Conservation (phyloP, 768 basidiomycete genomes). For the Coprinopsis strossmayeri region DNA sequence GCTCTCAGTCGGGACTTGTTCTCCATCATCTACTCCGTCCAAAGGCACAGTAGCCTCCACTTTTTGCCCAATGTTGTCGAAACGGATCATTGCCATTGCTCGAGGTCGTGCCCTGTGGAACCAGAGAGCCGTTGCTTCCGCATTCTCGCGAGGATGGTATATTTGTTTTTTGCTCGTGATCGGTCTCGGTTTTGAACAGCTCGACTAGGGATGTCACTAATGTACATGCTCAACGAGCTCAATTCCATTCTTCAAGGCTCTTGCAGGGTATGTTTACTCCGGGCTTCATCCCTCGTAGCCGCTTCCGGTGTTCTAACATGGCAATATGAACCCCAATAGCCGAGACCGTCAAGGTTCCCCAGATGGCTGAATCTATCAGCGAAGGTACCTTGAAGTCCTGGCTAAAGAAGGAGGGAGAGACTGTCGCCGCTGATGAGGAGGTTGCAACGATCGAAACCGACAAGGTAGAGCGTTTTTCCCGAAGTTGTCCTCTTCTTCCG, state of each 20-base stretch:
- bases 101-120: constrained; percentile 47
- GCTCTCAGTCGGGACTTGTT: too few relatives aligned
- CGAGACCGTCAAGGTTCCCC: constrained; percentile 90
- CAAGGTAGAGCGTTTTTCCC: constrained; percentile 52
- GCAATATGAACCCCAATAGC: constrained; percentile 35
- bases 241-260: constrained; percentile 66
- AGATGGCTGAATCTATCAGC: constrained; percentile 98
- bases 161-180: constrained; percentile 5
- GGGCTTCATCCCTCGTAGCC: not conserved
- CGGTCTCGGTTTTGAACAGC: constrained; percentile 11
- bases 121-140: constrained; percentile 17
- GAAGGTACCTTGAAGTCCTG: constrained; percentile 95
- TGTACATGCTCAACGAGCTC: constrained; percentile 42
- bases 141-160: constrained; percentile 19
- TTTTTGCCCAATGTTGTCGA: constrained; percentile 72
- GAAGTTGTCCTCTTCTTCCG: constrained; percentile 3
- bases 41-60: too few relatives aligned
- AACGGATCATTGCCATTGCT: constrained; percentile 60
- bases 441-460: constrained; percentile 98
- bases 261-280: constrained; percentile 51
- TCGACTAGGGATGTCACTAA: constrained; percentile 38
- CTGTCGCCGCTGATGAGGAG: constrained; percentile 89
- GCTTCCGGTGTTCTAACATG: not conserved
- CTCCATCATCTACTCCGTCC: too few relatives aligned
- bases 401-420: constrained; percentile 90